Conservation (phyloP, 2,329 filamentous ascomycete genomes). For the Penicillium sp. region DNA sequence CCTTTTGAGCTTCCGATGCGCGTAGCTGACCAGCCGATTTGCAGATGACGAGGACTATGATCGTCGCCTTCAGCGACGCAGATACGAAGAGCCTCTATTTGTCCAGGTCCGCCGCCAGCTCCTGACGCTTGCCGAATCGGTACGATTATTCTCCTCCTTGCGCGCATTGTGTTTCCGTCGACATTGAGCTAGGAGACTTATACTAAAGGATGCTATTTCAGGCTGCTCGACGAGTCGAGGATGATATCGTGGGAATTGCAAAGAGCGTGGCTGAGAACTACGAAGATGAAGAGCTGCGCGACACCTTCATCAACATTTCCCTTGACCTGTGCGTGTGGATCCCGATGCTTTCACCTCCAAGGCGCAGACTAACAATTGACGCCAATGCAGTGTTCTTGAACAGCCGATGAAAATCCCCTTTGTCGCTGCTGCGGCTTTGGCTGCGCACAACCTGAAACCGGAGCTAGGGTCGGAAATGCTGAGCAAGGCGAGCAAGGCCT, state of each 20-base stretch:
- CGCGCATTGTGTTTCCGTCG: not conserved
- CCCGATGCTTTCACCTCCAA: not conserved
- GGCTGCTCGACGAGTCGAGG: conserved; percentile 69
- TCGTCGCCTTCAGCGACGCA: conserved; percentile 64
- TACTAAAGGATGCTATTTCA: conserved; percentile 19
- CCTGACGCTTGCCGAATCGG: conserved; percentile 72
- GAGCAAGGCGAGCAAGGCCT: conserved; percentile 53
- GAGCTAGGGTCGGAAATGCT: conserved; percentile 70
- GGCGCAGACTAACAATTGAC: conserved; percentile 4
- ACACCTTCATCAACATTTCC: conserved; percentile 65
- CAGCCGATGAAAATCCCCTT: conserved; percentile 98
- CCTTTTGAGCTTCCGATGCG: conserved; percentile 5
- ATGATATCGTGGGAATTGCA: conserved; percentile 70
- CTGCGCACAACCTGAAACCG: conserved; percentile 70
- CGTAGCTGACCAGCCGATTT: conserved; percentile 25
- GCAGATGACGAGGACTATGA: conserved; percentile 74
- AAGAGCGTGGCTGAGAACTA: conserved; percentile 74
- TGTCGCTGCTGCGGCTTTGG: conserved; percentile 73
- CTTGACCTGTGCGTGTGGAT: conserved; percentile 59
- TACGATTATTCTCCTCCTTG: conserved; percentile 25
- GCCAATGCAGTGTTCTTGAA: conserved; percentile 58
- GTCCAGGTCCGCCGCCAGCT: conserved; percentile 73
- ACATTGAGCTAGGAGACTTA: conserved; percentile 5
- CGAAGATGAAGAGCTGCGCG: conserved; percentile 74
- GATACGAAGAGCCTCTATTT: conserved; percentile 66